A percentile compares a stretch with the other conserved stretches of the same genome.
Evolutionary conservation across 2,329 filamentous ascomycete genomes (phyloP).

Genomic region (Blumeria hordei): DNA sequence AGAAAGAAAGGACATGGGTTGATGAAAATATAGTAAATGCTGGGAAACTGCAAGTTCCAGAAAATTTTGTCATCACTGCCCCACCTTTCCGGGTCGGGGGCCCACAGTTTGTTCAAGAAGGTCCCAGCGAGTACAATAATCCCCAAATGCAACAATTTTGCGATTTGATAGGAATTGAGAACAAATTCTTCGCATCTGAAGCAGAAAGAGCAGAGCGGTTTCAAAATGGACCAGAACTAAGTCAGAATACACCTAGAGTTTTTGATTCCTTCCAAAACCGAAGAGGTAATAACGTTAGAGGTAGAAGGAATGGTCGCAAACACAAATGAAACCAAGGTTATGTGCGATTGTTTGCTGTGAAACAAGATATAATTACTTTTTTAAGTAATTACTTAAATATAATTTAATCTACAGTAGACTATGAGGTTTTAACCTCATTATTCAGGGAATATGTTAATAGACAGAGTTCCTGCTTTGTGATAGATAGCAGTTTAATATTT

Average conservation of each 20-base stretch:
- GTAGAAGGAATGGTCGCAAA: slow-evolving; percentile 6
- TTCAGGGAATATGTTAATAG: too few species aligned
- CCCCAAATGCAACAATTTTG: slow-evolving; percentile 72
- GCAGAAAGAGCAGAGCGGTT: slow-evolving; percentile 41
- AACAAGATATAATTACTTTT: too few species aligned
- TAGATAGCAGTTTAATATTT: too few species aligned
- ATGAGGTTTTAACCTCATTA: too few species aligned
- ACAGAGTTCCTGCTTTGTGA: too few species aligned
- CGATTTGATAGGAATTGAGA: slow-evolving; percentile 48
- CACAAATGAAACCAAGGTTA: too few species aligned
- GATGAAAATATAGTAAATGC: slow-evolving; percentile 43
- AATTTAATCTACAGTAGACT: too few species aligned
- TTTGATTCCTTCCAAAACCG: slow-evolving; percentile 15
- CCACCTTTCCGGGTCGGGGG: slow-evolving; percentile 37
- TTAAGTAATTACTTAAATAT: too few species aligned
- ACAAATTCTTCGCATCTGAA: slow-evolving; percentile 48
- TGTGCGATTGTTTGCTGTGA: too few species aligned
- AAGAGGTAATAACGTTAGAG: slow-evolving; percentile 15
- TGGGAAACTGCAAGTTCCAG: slow-evolving; percentile 42
- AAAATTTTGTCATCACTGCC: slow-evolving; percentile 57
- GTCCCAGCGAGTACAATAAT: slow-evolving; percentile 63
- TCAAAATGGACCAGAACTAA: slow-evolving; percentile 28
- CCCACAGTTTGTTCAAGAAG: slow-evolving; percentile 32
- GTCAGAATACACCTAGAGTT: slow-evolving; percentile 13
- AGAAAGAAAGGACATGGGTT: slow-evolving; percentile 54